Conservation (phyloP, 768 basidiomycete species). For the Suillus subalutaceus region DNA sequence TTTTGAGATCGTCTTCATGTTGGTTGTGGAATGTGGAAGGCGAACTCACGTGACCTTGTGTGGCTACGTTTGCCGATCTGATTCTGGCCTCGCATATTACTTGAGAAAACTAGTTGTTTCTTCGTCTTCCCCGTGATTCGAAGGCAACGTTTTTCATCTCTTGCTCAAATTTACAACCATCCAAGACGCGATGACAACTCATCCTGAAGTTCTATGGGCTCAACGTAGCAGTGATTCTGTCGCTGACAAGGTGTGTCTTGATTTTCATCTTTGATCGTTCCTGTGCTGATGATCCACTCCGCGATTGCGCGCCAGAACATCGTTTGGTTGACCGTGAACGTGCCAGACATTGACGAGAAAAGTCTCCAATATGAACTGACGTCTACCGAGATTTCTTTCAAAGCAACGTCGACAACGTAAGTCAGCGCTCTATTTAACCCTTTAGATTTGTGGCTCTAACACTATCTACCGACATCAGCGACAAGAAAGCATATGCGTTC, state of each 20-base stretch:
- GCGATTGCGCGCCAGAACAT: slow-evolving; percentile 64
- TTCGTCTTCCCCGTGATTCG: slow-evolving; percentile 34
- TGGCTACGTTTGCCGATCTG: slow-evolving; percentile 6
- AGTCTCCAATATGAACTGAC: slow-evolving; percentile 66
- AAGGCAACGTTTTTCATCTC: slow-evolving; percentile 19
- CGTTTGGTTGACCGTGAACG: slow-evolving; percentile 82
- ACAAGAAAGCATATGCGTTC: slow-evolving; percentile 73
- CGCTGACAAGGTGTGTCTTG: slow-evolving; percentile 63
- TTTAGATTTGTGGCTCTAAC: slow-evolving; percentile 12
- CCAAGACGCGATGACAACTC: slow-evolving; percentile 43
- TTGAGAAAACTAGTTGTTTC: slow-evolving; percentile 20
- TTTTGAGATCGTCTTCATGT: not conserved
- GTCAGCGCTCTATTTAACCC: slow-evolving; percentile 25
- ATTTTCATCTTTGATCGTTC: not conserved
- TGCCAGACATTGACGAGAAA: slow-evolving; percentile 66
- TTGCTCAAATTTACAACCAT: slow-evolving; percentile 16
- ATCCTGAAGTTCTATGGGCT: slow-evolving; percentile 95
- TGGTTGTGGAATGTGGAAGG: not conserved
- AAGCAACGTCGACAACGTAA: slow-evolving; percentile 67
- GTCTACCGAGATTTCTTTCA: slow-evolving; percentile 60
- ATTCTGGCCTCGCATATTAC: not conserved
- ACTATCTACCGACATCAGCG: slow-evolving; percentile 29
- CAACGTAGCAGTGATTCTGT: slow-evolving; percentile 77
- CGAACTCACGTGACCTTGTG: slow-evolving; percentile 6
- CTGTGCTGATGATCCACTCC: slow-evolving; percentile 7